Conservation (phyloP, 2,329 filamentous ascomycete species). For the Penicillium sp. region DNA sequence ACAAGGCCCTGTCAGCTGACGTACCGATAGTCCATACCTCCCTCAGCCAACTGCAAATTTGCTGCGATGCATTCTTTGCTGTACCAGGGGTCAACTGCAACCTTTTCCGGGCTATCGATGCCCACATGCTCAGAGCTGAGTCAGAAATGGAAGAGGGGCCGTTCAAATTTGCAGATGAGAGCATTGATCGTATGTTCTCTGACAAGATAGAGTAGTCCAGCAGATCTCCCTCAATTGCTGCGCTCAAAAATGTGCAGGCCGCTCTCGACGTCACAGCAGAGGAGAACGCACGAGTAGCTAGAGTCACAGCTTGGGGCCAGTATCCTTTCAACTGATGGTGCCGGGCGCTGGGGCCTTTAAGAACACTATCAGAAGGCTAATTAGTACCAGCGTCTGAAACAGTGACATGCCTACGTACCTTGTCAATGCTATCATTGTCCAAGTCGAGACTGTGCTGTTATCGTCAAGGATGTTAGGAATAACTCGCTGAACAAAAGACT, state of each 20-base stretch:
- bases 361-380: constrained; percentile 36
- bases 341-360: constrained; percentile 39
- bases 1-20: constrained; percentile 29
- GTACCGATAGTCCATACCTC: constrained; percentile 80
- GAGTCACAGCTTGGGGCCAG: constrained; percentile 78
- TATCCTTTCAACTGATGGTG: constrained; percentile 48
- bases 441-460: constrained; percentile 67
- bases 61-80: constrained; percentile 68
- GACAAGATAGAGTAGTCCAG: constrained; percentile 68
- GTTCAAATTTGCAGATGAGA: constrained; percentile 77
- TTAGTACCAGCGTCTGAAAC: constrained; percentile 8
- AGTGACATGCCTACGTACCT: constrained; percentile 60
- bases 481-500: constrained; percentile 62
- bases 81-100: constrained; percentile 70
- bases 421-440: constrained; percentile 81
- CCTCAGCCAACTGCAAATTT: constrained; percentile 80
- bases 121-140: constrained; percentile 74
- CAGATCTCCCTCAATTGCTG: constrained; percentile 68
- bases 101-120: constrained; percentile 66
- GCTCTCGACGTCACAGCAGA: constrained; percentile 73
- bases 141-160: constrained; percentile 81
- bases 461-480: constrained; percentile 69
- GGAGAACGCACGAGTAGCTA: constrained; percentile 70
- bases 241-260: constrained; percentile 72
- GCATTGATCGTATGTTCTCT: constrained; percentile 71